A percentile compares a stretch with the other conserved stretches of the same genome.
These are phyloP conservation scores for Suillus subaureus DNA, from an alignment of 768 basidiomycete genomes.

Conservation along the genomic window DNA sequence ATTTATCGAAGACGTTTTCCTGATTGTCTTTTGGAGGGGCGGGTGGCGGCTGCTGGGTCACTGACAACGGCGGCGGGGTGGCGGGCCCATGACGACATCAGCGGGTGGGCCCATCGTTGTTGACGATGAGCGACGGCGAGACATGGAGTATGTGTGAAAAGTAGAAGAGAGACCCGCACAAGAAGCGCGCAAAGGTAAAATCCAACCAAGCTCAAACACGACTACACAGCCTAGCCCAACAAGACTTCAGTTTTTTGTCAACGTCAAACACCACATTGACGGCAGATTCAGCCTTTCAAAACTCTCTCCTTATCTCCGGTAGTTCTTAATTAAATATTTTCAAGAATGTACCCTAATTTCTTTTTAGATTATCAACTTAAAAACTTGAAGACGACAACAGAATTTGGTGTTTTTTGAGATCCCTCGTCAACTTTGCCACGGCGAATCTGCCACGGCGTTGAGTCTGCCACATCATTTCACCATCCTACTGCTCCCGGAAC, in stretches of 20 bases:
- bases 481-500: slow-evolving; percentile 24
- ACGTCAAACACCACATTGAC: slow-evolving; percentile 1
- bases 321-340: not conserved
- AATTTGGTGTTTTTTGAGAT: slow-evolving; percentile 1
- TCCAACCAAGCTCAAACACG: slow-evolving; percentile 37
- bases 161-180: slow-evolving; percentile 18
- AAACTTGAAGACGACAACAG: not conserved
- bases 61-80: slow-evolving; percentile 38
- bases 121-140: slow-evolving; percentile 25
- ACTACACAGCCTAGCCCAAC: slow-evolving; percentile 36
- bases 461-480: slow-evolving; percentile 25
- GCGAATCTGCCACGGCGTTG: slow-evolving; percentile 25
- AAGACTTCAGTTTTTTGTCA: slow-evolving; percentile 5
- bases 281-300: not conserved
- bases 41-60: slow-evolving; percentile 29
- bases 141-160: slow-evolving; percentile 31
- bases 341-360: not conserved
- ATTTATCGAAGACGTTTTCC: slow-evolving; percentile 58
- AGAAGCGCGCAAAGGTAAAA: slow-evolving; percentile 24
- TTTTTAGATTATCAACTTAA: not conserved
- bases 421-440: slow-evolving; percentile 5
- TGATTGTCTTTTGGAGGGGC: slow-evolving; percentile 40
- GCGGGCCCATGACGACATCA: slow-evolving; percentile 55
- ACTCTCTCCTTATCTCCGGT: not conserved
- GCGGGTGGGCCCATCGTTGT: slow-evolving; percentile 41